phyloP scores from a whole-genome alignment of 495 filamentous ascomycete species.

The Penicillium ochrochloron region DNA sequence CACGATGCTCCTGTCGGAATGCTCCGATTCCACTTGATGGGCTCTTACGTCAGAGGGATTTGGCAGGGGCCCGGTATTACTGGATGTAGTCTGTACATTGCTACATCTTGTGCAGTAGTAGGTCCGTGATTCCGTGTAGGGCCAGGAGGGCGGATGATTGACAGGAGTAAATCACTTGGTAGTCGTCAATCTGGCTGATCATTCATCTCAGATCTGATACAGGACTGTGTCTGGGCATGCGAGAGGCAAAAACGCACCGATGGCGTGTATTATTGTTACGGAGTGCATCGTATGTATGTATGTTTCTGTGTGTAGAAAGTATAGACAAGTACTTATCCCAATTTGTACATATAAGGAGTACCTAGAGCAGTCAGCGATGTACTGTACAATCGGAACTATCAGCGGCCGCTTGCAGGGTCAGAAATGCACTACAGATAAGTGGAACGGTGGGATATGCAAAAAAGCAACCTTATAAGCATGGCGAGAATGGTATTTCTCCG shows the following conservation, averaged over 20 bases:
- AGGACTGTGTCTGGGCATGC: conserved; percentile 3
- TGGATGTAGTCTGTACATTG: no score
- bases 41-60: conserved; percentile 25
- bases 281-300: background rate
- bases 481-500: background rate
- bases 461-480: background rate
- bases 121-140: conserved; percentile 1
- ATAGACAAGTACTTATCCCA: no score
- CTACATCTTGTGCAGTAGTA: background rate
- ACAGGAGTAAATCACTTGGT: conserved; percentile 12
- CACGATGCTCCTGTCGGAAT: conserved; percentile 23
- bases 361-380: background rate
- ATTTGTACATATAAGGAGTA: background rate
- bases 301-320: background rate
- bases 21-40: conserved; percentile 19
- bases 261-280: background rate
- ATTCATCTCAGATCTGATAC: conserved; percentile 29
- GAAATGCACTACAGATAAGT: background rate
- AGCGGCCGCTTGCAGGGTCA: background rate
- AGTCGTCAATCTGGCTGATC: conserved; percentile 12
- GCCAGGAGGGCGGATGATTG: conserved; percentile 15
- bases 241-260: conserved; percentile 3
- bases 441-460: background rate
- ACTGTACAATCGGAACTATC: conserved; percentile 2
- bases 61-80: background rate